A percentile compares a stretch with the other conserved stretches of the same genome.
Conservation (phyloP, 495 filamentous ascomycete genomes). For the Wilcoxina mikolae region DNA sequence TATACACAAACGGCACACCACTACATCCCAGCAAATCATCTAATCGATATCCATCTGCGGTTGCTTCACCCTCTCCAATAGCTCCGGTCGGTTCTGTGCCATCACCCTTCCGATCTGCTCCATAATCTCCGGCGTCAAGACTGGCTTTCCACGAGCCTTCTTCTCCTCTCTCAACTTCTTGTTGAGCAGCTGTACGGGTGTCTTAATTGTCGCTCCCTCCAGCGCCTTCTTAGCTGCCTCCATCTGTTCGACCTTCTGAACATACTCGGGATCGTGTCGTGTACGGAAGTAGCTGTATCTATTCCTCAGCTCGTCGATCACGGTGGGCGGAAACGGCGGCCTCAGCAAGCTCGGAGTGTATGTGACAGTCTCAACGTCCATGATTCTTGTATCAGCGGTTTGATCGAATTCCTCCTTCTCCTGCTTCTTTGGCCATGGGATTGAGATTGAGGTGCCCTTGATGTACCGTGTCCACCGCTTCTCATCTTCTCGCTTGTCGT, state of each 20-base stretch:
- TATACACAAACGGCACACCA: background rate
- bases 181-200: conserved; percentile 33
- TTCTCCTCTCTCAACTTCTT: conserved; percentile 31
- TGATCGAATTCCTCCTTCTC: conserved; percentile 39
- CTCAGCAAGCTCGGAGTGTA: conserved; percentile 59
- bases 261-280: conserved; percentile 56
- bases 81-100: conserved; percentile 37
- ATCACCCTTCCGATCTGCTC: conserved; percentile 53
- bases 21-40: background rate
- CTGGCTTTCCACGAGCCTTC: conserved; percentile 34
- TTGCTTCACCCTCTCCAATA: conserved; percentile 23
- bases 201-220: conserved; percentile 32
- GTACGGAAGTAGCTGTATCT: conserved; percentile 72
- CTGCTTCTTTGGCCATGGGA: conserved; percentile 56
- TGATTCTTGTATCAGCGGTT: conserved; percentile 53
- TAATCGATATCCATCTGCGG: background rate
- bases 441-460: conserved; percentile 45
- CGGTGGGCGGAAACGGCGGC: conserved; percentile 59
- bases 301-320: conserved; percentile 79
- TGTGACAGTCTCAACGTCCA: conserved; percentile 57
- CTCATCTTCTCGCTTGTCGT: conserved; percentile 35
- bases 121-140: conserved; percentile 45
- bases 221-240: conserved; percentile 42
- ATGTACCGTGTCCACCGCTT: conserved; percentile 39
- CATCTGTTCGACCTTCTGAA: conserved; percentile 47